Base-by-base conservation (phyloP, 768 basidiomycete species). In the Tylopilus rubrobrunneus region DNA sequence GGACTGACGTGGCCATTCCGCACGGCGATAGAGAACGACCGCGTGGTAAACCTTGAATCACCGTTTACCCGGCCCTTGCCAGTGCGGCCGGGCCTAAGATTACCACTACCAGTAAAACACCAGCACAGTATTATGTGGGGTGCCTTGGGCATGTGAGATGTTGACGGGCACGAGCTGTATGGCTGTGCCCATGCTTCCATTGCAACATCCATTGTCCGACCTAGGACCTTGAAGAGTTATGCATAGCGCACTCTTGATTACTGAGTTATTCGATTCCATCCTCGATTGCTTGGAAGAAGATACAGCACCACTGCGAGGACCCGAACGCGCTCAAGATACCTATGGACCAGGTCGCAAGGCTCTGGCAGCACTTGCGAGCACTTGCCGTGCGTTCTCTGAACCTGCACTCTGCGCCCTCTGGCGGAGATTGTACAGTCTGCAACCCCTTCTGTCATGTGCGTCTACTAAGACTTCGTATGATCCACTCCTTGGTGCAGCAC, bases 351-450 rank as follows among this genome's bases (percentile, higher is more conserved):
- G 47, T 48, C 42, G 43, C 10, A 40, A 19, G 17, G 45, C 60
- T 10, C 39, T 61, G 21, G 54, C 48, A 2, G 55, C 21, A 23
- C 55, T 61, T 12, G 54, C 59, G 33, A 56, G 54, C 44, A 60
- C 59, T 8, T 57, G 56, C 37, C 60, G 47, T 23, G 36, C 52
- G 6, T 21, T 62, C 31, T 57, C 55, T 27, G 41, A 61, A 19
- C 44, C 49, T 31, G 61, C 61, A 14, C 56, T 62, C 17, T 40
- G 56, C n/a, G 47, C 43, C n/a, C 34, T 62, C 29, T 62, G 57
- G 60, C 7, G 19, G 29, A 59, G 45, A 28, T 28, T 62, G 8
- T 1, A 58, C 48, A 46, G 45, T 23, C 46, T 62, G 3, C 1
- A n/a, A 7, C 59, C 60, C 0, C 47, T 61, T 34, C 3, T 37